Percentiles rank a stretch among this genome's conserved stretches.
These are phyloP conservation scores for Xylariaceae sp. DNA, from an alignment of 2,329 filamentous ascomycete species.

Conservation along the genomic window DNA sequence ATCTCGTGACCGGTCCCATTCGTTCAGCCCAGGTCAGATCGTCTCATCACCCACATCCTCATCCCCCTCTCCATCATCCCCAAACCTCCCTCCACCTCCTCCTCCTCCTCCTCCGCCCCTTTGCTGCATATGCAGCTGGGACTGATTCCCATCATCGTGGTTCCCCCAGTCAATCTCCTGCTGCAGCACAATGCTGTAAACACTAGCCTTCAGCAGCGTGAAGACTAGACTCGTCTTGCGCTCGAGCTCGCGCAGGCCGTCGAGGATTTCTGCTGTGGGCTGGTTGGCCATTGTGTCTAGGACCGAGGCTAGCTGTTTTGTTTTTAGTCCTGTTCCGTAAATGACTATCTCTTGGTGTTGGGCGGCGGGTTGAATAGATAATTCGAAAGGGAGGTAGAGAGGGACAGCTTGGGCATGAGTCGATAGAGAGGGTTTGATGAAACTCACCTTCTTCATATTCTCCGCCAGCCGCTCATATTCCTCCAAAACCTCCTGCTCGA, in stretches of 20 bases:
- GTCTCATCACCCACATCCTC: no score
- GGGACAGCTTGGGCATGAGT: conserved; percentile 1
- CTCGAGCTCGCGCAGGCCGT: conserved; percentile 83
- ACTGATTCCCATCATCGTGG: conserved; percentile 25
- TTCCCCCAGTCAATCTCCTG: conserved; percentile 82
- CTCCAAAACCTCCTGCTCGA: conserved; percentile 91
- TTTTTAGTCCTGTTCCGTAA: no score
- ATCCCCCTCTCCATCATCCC: no score
- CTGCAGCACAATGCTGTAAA: conserved; percentile 97
- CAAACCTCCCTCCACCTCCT: background rate
- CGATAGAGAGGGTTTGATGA: no score
- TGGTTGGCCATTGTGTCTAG: conserved; percentile 63
- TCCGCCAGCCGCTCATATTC: conserved; percentile 84
- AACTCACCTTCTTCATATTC: conserved; percentile 86
- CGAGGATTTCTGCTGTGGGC: conserved; percentile 77
- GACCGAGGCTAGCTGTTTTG: conserved; percentile 51
- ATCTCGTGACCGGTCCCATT: no score
- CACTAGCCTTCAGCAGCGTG: conserved; percentile 93
- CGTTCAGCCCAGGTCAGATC: no score
- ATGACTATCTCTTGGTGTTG: no score
- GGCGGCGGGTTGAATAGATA: no score
- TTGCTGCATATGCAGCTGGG: background rate
- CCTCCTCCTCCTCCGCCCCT: conserved; percentile 4
- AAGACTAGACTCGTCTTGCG: conserved; percentile 93
- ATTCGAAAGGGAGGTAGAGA: background rate